phyloP scores from a whole-genome alignment of 2,329 filamentous ascomycete species.

The Thelonectria discophora region DNA sequence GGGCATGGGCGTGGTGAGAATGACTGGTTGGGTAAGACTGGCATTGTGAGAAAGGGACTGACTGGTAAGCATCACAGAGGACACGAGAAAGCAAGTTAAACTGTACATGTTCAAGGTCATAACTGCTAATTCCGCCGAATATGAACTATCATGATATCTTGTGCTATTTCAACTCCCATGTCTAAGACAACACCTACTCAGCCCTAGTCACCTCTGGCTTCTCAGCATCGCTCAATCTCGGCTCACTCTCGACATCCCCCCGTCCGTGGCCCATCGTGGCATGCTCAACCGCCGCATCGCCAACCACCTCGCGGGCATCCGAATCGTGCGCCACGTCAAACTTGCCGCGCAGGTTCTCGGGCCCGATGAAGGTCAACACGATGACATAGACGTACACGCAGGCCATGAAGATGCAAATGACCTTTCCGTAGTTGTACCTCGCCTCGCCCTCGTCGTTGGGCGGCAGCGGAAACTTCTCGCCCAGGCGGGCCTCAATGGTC shows the following conservation, averaged over 20 bases:
- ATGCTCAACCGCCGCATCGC: slow-evolving; percentile 46
- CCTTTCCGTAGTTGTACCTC: slow-evolving; percentile 79
- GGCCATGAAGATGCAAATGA: slow-evolving; percentile 92
- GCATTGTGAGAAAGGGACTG: neutral
- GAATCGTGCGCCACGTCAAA: slow-evolving; percentile 61
- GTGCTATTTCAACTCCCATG: too few species aligned
- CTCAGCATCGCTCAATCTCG: slow-evolving; percentile 16
- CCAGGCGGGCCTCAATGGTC: slow-evolving; percentile 80
- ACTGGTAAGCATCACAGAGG: too few species aligned
- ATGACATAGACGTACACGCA: slow-evolving; percentile 76
- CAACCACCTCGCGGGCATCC: slow-evolving; percentile 58
- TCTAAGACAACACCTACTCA: neutral
- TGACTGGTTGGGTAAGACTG: neutral
- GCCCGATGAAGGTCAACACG: slow-evolving; percentile 69
- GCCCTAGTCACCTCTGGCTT: slow-evolving; percentile 23
- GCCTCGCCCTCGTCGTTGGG: slow-evolving; percentile 57
- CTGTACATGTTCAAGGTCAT: neutral
- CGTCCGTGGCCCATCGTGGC: slow-evolving; percentile 16
- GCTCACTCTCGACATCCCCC: slow-evolving; percentile 32
- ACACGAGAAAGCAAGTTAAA: too few species aligned
- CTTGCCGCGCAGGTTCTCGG: slow-evolving; percentile 60
- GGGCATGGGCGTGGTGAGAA: neutral
- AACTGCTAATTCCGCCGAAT: neutral
- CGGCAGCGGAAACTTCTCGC: slow-evolving; percentile 76
- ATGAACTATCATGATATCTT: too few species aligned